Evolutionary conservation across 2,329 filamentous ascomycete genomes (phyloP).

Genomic region (Aspergillus transmontanensis): DNA sequence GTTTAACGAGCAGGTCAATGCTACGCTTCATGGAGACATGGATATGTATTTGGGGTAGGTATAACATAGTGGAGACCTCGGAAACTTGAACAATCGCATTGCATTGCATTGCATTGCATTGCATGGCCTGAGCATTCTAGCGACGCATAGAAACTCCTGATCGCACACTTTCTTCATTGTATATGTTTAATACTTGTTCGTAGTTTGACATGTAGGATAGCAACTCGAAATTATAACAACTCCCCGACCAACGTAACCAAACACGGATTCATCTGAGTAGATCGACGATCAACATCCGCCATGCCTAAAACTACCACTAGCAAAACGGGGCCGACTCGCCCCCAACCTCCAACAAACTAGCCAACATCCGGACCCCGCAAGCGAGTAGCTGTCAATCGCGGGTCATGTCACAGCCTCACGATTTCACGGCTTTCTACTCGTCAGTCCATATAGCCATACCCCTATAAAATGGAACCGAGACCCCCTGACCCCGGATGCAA

Average conservation of each 20-base stretch:
- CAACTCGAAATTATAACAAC: no score
- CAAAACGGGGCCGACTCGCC: neutral
- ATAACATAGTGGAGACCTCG: neutral
- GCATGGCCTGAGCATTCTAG: neutral
- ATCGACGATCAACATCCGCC: neutral
- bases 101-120: neutral
- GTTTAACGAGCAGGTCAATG: neutral
- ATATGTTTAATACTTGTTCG: no score
- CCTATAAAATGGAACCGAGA: neutral
- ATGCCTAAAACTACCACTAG: neutral
- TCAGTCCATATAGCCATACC: neutral
- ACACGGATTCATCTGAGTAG: neutral
- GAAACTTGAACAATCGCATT: neutral
- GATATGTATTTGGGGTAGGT: neutral
- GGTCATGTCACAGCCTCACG: neutral
- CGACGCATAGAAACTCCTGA: neutral
- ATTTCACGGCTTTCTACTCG: neutral
- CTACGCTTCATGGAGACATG: neutral
- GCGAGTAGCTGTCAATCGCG: neutral
- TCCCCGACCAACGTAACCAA: neutral
- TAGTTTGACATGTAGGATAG: no score
- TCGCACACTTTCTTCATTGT: no score
- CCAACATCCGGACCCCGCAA: neutral
- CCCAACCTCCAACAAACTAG: no score
- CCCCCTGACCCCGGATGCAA: no score